Evolutionary conservation across 441 rosid species (phyloP), one percentile per base, ranked within the genome.

Genomic region (Adansonia rubrostipa): DNA sequence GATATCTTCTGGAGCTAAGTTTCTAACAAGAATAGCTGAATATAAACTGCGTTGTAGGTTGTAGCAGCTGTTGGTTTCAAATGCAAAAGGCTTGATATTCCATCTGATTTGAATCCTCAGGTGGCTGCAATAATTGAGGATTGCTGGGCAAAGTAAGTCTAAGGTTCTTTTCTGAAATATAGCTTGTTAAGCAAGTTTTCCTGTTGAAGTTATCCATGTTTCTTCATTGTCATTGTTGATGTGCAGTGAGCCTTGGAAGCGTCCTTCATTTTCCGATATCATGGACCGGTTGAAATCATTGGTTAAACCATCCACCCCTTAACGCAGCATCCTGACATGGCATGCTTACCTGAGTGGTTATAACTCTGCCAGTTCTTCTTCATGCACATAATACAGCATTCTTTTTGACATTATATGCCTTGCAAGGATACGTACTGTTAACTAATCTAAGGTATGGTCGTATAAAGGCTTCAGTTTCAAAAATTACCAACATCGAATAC

Each of bases 11-110:
- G 68, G 53, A 22, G 73, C n/a, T 48, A 11, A 33, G 9, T 74
- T 53, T 51, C 68, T 56, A 50, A 17, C 14, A 19, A 33, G 50
- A 42, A 6, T 71, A 17, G 60, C 67, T 22, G 36, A 51, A 15
- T 73, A 33, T 42, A 15, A 44, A 44, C 68, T 71, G 58, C 73
- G 77, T 78, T 77, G 33, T 68, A 96, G 98, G 99, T 96, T 84
- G 98, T 96, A 67, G 98, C 97, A 65, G 98, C 98, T 36, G 99
- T 96, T 84, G 99, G 98, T 73, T 93, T 96, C 82, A 94, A 92
- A 84, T 77, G 89, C 80, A 91, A 87, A 82, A 90, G 99, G 82
- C 98, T 96, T 82, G 98, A 93, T 72, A 94, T 96, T 82, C 97
- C 99, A 0, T 88, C 82, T 6, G 87, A 93, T 84, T 71, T 93